Evolutionary conservation across 441 rosid genomes (phyloP), one percentile per base, ranked within the genome.

Genomic region (Pelargonium citronellum): DNA sequence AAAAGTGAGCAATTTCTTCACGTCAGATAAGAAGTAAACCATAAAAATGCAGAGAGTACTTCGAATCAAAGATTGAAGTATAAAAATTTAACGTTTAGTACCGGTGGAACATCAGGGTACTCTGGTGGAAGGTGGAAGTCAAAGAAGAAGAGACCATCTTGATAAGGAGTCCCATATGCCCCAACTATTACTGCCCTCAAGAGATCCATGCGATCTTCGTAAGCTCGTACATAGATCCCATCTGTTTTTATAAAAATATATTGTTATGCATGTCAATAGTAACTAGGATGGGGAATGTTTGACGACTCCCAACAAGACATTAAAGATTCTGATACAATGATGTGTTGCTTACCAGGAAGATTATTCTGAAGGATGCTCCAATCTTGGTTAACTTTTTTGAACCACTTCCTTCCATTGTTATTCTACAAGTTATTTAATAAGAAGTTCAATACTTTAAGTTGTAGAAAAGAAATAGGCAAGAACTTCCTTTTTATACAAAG

Each of bases 301-400:
- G 19, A n/a, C 60, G 9, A 57, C 62, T 57, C 62, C 20, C 24
- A 19, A 57, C 62, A 57, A 19, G 62, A 57, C 4, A 17, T 9
- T 17, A 20, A 27, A 7, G 24, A 7, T 61, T 24, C 37, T 66
- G 57, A 37, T 64, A 64, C 1, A 53, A 20, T 49, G 16, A 70
- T 60, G 17, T 53, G 67, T 16, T 64, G 37, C 83, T 83, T 87
- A 92, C 99, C 99, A 7, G 98, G 99, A 60, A 95, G 90, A 80
- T 92, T 95, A 85, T 89, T 90, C 80, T 95, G 98, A 78, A 95
- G 96, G 80, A 95, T 90, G 79, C 78, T 89, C 99, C 99, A 95
- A 77, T 92, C 99, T 80, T 92, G 99, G 77, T 92, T 96, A 73
- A 95, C 88, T 86, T 95, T 95, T 87, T 86, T 92, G 64, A 89